These are phyloP conservation scores for Pseudocercospora cruenta DNA, from an alignment of 2,329 filamentous ascomycete species.

Conservation along the genomic window DNA sequence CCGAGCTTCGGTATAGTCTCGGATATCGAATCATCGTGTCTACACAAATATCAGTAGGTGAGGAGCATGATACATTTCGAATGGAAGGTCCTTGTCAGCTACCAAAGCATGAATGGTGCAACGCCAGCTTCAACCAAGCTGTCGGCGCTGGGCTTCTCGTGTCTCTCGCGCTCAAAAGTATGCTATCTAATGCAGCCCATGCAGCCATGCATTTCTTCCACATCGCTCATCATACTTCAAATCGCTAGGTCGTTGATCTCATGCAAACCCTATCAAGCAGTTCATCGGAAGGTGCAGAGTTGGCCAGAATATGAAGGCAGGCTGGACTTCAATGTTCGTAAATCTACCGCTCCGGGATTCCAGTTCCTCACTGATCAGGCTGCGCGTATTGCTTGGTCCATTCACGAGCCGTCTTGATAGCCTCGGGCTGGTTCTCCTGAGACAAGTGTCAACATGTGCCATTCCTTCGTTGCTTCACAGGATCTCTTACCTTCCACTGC, in stretches of 20 bases:
- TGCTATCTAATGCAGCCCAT: constrained; percentile 8
- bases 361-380: constrained; percentile 16
- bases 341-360: not conserved
- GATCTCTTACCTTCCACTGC: constrained; percentile 71
- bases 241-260: constrained; percentile 1
- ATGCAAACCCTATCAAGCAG: not conserved
- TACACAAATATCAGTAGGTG: not conserved
- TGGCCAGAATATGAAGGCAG: not conserved
- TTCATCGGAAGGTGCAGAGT: not conserved
- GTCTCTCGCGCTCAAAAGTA: not conserved
- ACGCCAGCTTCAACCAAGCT: not conserved
- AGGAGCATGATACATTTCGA: not conserved
- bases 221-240: not conserved
- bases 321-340: constrained; percentile 1
- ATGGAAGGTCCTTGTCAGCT: not conserved
- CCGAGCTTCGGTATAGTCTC: not conserved
- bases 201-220: not conserved
- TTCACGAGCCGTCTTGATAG: constrained; percentile 87
- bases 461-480: not conserved
- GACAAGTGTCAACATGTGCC: constrained; percentile 16
- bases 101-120: not conserved
- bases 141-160: not conserved
- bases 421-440: constrained; percentile 81
- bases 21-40: not conserved
- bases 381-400: constrained; percentile 84